These are phyloP conservation scores for Mrakia hoshinonis DNA, from an alignment of 768 basidiomycete species.

Conservation along the genomic window DNA sequence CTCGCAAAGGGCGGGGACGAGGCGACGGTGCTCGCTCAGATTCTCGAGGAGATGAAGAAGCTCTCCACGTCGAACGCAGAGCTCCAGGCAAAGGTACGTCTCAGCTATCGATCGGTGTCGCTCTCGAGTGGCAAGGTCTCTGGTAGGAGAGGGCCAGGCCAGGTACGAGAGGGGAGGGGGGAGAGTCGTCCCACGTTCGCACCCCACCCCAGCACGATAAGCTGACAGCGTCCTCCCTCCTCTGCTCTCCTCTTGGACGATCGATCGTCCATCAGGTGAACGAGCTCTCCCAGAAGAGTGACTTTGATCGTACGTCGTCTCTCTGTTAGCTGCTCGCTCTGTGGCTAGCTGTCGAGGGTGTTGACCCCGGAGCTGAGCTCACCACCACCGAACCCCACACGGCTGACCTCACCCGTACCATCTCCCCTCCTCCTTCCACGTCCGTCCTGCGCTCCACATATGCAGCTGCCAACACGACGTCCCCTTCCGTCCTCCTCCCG, in stretches of 20 bases:
- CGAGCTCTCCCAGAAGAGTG: conserved; percentile 9
- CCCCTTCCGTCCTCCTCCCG: conserved; percentile 26
- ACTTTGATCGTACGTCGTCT: conserved; percentile 1
- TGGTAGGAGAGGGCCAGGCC: background rate
- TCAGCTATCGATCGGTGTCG: background rate
- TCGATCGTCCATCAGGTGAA: conserved; percentile 24
- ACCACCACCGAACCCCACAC: background rate
- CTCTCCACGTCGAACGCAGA: conserved; percentile 68
- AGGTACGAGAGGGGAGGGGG: conserved; percentile 14
- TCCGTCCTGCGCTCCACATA: background rate
- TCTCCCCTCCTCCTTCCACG: background rate
- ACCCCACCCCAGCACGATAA: conserved; percentile 30
- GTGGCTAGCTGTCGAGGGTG: background rate
- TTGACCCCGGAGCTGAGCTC: background rate
- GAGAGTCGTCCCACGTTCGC: conserved; percentile 34
- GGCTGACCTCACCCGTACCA: background rate
- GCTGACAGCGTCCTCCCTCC: conserved; percentile 12
- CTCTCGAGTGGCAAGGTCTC: too few species aligned
- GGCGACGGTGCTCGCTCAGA: conserved; percentile 61
- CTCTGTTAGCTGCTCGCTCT: background rate
- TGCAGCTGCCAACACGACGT: conserved; percentile 14
- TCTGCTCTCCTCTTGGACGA: conserved; percentile 4
- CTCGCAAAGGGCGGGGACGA: conserved; percentile 18
- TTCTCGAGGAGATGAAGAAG: conserved; percentile 59
- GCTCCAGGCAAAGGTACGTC: conserved; percentile 63